Conservation (phyloP, 331 rosid genomes). For the Quercus tomentella region DNA sequence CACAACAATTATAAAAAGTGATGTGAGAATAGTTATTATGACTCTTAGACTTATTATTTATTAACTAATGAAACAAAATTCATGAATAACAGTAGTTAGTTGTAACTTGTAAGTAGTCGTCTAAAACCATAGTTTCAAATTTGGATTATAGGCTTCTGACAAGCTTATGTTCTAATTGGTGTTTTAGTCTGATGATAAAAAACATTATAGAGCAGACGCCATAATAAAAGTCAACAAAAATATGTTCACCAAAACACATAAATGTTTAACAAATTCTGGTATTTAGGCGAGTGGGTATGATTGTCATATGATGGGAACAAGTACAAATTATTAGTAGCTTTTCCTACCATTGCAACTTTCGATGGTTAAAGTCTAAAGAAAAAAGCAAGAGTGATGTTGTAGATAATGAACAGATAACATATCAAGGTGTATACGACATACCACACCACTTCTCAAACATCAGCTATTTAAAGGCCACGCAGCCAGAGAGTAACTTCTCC, state of each 20-base stretch:
- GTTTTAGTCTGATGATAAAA: too few relatives aligned
- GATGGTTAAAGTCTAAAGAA: constrained; percentile 16
- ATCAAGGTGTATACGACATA: neutral
- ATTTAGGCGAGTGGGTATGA: constrained; percentile 5
- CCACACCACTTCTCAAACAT: constrained; percentile 24
- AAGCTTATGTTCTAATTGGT: too few relatives aligned
- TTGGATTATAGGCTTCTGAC: too few relatives aligned
- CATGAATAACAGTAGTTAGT: too few relatives aligned
- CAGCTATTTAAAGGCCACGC: constrained; percentile 60
- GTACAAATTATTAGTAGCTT: constrained; percentile 12
- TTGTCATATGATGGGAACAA: constrained; percentile 13
- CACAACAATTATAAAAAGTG: too few relatives aligned
- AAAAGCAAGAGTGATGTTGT: constrained; percentile 15
- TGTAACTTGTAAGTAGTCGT: too few relatives aligned
- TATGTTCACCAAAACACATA: too few relatives aligned
- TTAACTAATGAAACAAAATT: too few relatives aligned
- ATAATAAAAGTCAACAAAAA: too few relatives aligned
- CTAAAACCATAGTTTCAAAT: too few relatives aligned
- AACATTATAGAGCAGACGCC: rapidly evolving
- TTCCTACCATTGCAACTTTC: constrained; percentile 26
- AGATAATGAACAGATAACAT: constrained; percentile 36
- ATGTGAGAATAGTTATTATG: too few relatives aligned
- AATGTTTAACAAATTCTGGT: neutral
- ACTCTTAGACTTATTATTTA: too few relatives aligned
- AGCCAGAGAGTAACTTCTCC: constrained; percentile 37